A percentile compares a stretch with the other conserved stretches of the same genome.
These are phyloP conservation scores for Fraxinus velutina DNA, from an alignment of 305 asterid species.

Conservation along the genomic window DNA sequence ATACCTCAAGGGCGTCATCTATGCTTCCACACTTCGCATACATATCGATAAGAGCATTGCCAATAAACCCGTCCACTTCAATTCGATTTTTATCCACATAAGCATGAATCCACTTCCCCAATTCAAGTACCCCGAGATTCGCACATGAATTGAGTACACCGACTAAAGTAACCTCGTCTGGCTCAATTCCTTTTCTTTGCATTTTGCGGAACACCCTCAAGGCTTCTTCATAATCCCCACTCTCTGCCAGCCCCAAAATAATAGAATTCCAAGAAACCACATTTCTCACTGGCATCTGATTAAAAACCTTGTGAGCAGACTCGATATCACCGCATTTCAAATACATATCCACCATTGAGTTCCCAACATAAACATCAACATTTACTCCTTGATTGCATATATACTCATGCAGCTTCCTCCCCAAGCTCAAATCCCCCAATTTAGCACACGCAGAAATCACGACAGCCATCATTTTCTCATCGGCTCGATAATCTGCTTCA, in stretches of 20 bases:
- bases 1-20: slow-evolving; percentile 25
- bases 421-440: slow-evolving; percentile 39
- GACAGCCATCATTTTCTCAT: slow-evolving; percentile 38
- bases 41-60: slow-evolving; percentile 46
- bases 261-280: slow-evolving; percentile 42
- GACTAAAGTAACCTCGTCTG: slow-evolving; percentile 38
- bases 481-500: slow-evolving; percentile 29
- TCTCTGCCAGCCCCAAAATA: slow-evolving; percentile 37
- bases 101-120: slow-evolving; percentile 44
- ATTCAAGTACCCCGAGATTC: slow-evolving; percentile 34
- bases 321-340: slow-evolving; percentile 37
- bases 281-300: slow-evolving; percentile 33
- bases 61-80: slow-evolving; percentile 23
- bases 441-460: slow-evolving; percentile 41
- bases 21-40: slow-evolving; percentile 42
- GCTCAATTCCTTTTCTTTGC: slow-evolving; percentile 29
- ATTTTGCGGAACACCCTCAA: slow-evolving; percentile 28
- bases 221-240: slow-evolving; percentile 33
- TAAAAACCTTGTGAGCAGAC: slow-evolving; percentile 29
- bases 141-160: slow-evolving; percentile 42
- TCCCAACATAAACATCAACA: slow-evolving; percentile 42
- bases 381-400: slow-evolving; percentile 17
- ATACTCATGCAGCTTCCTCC: slow-evolving; percentile 36
- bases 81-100: slow-evolving; percentile 29
- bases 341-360: slow-evolving; percentile 45